These are phyloP conservation scores for Triadica sebifera DNA, from an alignment of 345 rosid genomes.

Conservation along the genomic window DNA sequence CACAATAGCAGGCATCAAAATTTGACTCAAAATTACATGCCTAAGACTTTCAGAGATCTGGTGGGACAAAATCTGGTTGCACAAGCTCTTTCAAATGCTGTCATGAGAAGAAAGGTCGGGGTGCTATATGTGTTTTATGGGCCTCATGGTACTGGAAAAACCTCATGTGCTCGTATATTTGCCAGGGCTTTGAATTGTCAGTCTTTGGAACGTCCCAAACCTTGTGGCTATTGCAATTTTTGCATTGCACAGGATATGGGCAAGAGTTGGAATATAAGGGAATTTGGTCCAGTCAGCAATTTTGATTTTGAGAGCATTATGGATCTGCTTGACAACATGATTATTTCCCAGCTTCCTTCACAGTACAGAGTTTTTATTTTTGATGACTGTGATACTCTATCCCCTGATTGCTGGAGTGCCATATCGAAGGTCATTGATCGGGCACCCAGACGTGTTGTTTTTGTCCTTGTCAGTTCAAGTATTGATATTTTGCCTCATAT, in stretches of 20 bases:
- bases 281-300: conserved; percentile 78
- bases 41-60: conserved; percentile 68
- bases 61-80: conserved; percentile 85
- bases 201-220: conserved; percentile 65
- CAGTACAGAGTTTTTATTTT: conserved; percentile 72
- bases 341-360: conserved; percentile 47
- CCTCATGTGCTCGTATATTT: conserved; percentile 86
- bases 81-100: conserved; percentile 90
- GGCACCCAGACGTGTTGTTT: conserved; percentile 73
- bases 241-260: conserved; percentile 72
- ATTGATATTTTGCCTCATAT: conserved; percentile 93
- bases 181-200: conserved; percentile 93
- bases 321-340: conserved; percentile 65
- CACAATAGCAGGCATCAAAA: conserved; percentile 61
- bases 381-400: conserved; percentile 77
- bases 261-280: conserved; percentile 63
- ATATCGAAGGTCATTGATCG: conserved; percentile 78
- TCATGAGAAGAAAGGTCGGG: conserved; percentile 67
- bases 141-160: conserved; percentile 96
- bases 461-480: conserved; percentile 79
- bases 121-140: conserved; percentile 89
- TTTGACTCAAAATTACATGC: conserved; percentile 80
- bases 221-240: conserved; percentile 75
- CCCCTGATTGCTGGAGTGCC: conserved; percentile 78
- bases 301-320: conserved; percentile 70